A percentile compares a stretch with the other conserved stretches of the same genome.
phyloP scores from a whole-genome alignment of 257 asterid species.

The Solanum lycopersicoides region DNA sequence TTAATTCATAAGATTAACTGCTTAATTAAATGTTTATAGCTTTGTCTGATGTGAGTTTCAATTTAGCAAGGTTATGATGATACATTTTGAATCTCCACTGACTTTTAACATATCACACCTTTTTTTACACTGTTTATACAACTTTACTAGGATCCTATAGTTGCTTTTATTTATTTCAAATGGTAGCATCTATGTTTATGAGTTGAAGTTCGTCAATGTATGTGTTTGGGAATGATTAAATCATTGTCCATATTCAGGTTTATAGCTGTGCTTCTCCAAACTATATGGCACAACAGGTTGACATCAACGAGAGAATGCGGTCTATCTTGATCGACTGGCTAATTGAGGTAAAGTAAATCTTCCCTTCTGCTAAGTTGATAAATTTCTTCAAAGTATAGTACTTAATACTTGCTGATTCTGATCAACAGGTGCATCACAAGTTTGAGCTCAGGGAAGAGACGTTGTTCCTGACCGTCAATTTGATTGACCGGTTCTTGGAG shows the following conservation, averaged over 20 bases:
- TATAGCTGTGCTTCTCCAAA: slow-evolving; percentile 66
- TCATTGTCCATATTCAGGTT: slow-evolving; percentile 24
- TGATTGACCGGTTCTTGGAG: slow-evolving; percentile 75
- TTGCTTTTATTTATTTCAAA: background rate
- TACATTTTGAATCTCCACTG: background rate
- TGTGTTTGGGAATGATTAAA: background rate
- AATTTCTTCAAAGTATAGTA: background rate
- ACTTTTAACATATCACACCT: no score
- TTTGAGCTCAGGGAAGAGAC: slow-evolving; percentile 87
- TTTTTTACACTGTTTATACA: background rate
- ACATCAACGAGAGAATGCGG: slow-evolving; percentile 82
- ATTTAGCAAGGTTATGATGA: background rate
- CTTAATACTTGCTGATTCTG: background rate
- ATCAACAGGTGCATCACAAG: slow-evolving; percentile 84
- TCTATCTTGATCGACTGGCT: slow-evolving; percentile 93
- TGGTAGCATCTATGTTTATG: background rate
- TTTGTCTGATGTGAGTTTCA: background rate
- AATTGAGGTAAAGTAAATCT: slow-evolving; percentile 41
- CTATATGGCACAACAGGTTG: slow-evolving; percentile 72
- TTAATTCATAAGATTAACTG: background rate
- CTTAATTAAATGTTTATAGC: background rate
- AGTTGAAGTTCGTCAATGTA: background rate
- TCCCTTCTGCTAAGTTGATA: background rate
- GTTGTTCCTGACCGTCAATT: slow-evolving; percentile 60
- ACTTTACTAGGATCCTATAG: background rate